Conservation (phyloP, 805 yeast species). For the Wickerhamiella nectarea region DNA sequence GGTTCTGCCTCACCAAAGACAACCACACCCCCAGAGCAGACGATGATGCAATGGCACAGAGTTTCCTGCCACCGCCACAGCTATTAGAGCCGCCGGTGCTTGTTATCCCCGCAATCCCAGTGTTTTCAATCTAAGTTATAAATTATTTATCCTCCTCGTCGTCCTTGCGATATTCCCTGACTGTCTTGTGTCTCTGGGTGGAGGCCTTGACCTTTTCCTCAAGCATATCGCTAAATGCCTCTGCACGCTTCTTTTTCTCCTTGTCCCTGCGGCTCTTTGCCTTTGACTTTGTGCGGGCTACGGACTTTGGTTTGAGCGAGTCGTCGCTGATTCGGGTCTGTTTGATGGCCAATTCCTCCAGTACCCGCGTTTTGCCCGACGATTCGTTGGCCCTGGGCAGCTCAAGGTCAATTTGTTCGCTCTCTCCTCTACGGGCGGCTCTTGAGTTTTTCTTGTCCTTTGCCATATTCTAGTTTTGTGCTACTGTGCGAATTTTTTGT, state of each 20-base stretch:
- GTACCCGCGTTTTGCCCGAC: slow-evolving; percentile 13
- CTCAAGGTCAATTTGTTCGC: slow-evolving; percentile 8
- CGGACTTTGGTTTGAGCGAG: slow-evolving; percentile 3
- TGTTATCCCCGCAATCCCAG: neutral
- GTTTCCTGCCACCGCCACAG: neutral
- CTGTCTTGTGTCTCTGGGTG: slow-evolving; percentile 18
- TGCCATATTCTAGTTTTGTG: slow-evolving; percentile 1
- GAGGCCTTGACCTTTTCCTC: slow-evolving; percentile 22
- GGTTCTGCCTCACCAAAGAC: slow-evolving; percentile 7
- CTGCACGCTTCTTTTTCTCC: slow-evolving; percentile 15
- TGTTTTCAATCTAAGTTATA: neutral
- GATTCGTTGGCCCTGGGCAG: neutral
- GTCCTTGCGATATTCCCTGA: slow-evolving; percentile 17
- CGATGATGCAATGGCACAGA: no score
- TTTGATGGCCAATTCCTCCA: slow-evolving; percentile 15
- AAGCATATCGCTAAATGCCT: slow-evolving; percentile 19
- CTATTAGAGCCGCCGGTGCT: slow-evolving; percentile 7
- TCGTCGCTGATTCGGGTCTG: slow-evolving; percentile 8
- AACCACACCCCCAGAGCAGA: slow-evolving; percentile 4
- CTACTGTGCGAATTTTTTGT: neutral
- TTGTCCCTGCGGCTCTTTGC: slow-evolving; percentile 16
- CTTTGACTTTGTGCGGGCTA: slow-evolving; percentile 8
- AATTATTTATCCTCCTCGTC: neutral
- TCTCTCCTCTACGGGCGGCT: slow-evolving; percentile 17
- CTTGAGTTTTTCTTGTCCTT: slow-evolving; percentile 14